phyloP scores from a whole-genome alignment of 805 yeast species.

The Suhomyces sp. region DNA sequence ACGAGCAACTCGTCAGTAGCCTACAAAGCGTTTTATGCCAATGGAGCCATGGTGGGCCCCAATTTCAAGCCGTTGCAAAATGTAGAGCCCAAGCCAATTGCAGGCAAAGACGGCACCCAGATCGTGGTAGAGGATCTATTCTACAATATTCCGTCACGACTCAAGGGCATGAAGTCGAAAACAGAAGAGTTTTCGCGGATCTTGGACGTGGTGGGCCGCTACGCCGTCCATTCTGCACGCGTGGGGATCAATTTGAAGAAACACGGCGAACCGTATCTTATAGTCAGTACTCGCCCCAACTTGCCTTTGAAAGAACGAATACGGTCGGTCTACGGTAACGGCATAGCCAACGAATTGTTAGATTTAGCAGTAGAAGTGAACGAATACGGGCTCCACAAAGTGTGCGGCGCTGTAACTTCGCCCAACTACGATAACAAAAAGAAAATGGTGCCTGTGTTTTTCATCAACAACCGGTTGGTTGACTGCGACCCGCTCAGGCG shows the following conservation, averaged over 20 bases:
- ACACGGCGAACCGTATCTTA: conserved; percentile 68
- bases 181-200: conserved; percentile 76
- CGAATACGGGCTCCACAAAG: conserved; percentile 47
- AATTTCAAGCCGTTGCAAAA: conserved; percentile 25
- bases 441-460: conserved; percentile 64
- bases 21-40: conserved; percentile 61
- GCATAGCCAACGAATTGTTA: conserved; percentile 62
- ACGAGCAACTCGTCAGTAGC: conserved; percentile 61
- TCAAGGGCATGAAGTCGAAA: conserved; percentile 59
- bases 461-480: conserved; percentile 82
- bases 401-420: conserved; percentile 63
- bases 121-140: conserved; percentile 84
- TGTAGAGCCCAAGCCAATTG: conserved; percentile 54
- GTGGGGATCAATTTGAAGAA: conserved; percentile 81
- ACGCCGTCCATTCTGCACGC: conserved; percentile 67
- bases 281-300: conserved; percentile 56
- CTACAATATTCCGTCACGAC: conserved; percentile 79
- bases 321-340: conserved; percentile 66
- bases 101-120: conserved; percentile 87
- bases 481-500: conserved; percentile 75
- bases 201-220: conserved; percentile 77
- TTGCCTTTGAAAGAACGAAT: conserved; percentile 63
- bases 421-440: conserved; percentile 71
- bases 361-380: conserved; percentile 38
- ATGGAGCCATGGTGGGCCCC: conserved; percentile 57